phyloP scores from a whole-genome alignment of 164 flowering plant genomes.

The Nymphaea thermarum region DNA sequence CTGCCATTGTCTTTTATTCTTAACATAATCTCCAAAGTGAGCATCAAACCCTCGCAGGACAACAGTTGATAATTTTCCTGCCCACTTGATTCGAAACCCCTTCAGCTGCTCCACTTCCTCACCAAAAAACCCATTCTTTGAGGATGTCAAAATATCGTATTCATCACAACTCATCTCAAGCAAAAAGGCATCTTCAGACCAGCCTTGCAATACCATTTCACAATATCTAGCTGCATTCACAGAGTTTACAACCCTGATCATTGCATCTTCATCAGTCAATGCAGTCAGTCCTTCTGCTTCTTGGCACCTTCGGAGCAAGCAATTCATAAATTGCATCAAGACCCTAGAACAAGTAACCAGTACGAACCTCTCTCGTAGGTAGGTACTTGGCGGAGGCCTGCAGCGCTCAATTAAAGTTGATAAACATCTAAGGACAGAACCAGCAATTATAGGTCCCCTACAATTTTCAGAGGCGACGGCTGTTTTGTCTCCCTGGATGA shows the following conservation, averaged over 20 bases:
- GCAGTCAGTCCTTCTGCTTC: constrained; percentile 98
- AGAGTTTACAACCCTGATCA: constrained; percentile 57
- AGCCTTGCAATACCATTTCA: constrained; percentile 61
- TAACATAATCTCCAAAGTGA: constrained; percentile 55
- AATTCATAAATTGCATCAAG: constrained; percentile 45
- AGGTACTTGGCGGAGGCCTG: constrained; percentile 47
- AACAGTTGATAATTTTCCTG: constrained; percentile 63
- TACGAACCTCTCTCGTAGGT: constrained; percentile 56
- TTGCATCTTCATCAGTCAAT: constrained; percentile 59
- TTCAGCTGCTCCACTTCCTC: constrained; percentile 52
- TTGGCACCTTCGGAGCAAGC: constrained; percentile 64
- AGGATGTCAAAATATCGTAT: neutral
- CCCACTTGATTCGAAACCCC: constrained; percentile 66
- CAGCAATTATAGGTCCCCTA: constrained; percentile 56
- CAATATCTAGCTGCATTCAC: constrained; percentile 59
- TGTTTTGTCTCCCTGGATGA: constrained; percentile 27
- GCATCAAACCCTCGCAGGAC: constrained; percentile 84
- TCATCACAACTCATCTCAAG: constrained; percentile 52
- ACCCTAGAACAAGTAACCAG: constrained; percentile 49
- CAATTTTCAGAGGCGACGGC: constrained; percentile 40
- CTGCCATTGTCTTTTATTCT: constrained; percentile 85
- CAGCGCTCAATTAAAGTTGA: constrained; percentile 69
- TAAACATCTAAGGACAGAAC: constrained; percentile 28
- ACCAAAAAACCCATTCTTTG: constrained; percentile 19
- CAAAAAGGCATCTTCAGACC: constrained; percentile 79